phyloP scores from a whole-genome alignment of 352 stramenopile species.

The Phytophthora lateralis region DNA sequence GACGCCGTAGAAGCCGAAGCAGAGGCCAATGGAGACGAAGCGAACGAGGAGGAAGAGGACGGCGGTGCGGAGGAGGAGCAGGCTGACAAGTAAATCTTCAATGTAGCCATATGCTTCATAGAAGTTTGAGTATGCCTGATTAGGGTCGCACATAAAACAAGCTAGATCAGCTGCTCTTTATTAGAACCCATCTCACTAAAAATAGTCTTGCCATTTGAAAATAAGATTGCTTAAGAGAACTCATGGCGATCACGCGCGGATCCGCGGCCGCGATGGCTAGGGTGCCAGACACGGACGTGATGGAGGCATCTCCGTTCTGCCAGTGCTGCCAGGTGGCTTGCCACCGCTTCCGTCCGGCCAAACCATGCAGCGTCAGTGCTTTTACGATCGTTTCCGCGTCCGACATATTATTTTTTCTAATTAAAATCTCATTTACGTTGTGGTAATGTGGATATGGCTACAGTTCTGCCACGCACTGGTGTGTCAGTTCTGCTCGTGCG shows the following conservation, averaged over 20 bases:
- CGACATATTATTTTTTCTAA: conserved; percentile 5
- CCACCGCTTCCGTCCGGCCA: conserved; percentile 44
- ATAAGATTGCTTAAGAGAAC: conserved; percentile 27
- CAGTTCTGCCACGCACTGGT: conserved; percentile 46
- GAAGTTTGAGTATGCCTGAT: conserved; percentile 2
- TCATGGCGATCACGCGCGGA: conserved; percentile 16
- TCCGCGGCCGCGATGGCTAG: conserved; percentile 5
- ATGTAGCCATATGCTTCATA: conserved; percentile 24
- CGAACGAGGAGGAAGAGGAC: conserved; percentile 38
- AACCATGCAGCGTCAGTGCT: conserved; percentile 45
- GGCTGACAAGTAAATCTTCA: conserved; percentile 18
- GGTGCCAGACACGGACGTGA: conserved; percentile 6
- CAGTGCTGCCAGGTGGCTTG: conserved; percentile 50
- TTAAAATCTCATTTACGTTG: conserved; percentile 5
- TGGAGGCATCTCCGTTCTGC: conserved; percentile 28
- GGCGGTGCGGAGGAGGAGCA: conserved; percentile 44
- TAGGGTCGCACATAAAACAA: background rate
- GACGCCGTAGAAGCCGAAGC: conserved; percentile 46
- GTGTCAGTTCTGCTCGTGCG: conserved; percentile 55
- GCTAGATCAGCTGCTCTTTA: conserved; percentile 2
- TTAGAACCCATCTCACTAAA: conserved; percentile 34
- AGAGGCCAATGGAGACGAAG: conserved; percentile 49
- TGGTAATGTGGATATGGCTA: conserved; percentile 11
- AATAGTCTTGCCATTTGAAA: conserved; percentile 20
- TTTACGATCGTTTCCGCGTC: conserved; percentile 13